Conservation (phyloP, 331 rosid genomes). For the Rhamnella rubrinervis region DNA sequence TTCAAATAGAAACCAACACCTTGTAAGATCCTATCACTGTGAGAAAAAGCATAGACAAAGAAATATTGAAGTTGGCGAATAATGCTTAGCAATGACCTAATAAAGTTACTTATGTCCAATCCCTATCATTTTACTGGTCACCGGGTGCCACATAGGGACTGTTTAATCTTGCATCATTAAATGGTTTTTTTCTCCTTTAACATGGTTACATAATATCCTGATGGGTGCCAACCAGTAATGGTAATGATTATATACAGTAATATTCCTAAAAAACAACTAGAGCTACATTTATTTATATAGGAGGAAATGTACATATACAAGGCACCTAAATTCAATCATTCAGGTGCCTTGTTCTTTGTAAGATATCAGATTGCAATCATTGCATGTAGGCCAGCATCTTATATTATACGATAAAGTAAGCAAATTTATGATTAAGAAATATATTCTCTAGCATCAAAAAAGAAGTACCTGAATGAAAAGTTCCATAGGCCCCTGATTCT, state of each 20-base stretch:
- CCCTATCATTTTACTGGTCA: neutral
- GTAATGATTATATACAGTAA: neutral
- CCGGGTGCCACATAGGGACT: neutral
- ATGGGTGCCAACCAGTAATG: neutral
- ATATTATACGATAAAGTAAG: neutral
- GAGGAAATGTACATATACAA: neutral
- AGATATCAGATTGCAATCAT: neutral
- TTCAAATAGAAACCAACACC: conserved; percentile 18
- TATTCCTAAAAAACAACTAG: too few relatives aligned
- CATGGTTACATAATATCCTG: neutral
- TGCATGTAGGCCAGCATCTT: neutral
- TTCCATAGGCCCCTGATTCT: conserved; percentile 55
- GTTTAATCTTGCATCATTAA: neutral
- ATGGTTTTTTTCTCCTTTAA: neutral
- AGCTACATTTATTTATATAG: neutral
- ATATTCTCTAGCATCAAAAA: neutral
- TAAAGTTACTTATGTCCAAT: neutral
- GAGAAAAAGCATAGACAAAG: neutral
- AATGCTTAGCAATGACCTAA: neutral
- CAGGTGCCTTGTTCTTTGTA: neutral
- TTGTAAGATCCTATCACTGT: neutral
- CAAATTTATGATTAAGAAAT: conserved; percentile 16
- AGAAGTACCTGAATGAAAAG: conserved; percentile 70
- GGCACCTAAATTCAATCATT: neutral
- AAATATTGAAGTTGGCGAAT: neutral